These are phyloP conservation scores for Collybia sordida DNA, from an alignment of 768 basidiomycete genomes.

Conservation along the genomic window DNA sequence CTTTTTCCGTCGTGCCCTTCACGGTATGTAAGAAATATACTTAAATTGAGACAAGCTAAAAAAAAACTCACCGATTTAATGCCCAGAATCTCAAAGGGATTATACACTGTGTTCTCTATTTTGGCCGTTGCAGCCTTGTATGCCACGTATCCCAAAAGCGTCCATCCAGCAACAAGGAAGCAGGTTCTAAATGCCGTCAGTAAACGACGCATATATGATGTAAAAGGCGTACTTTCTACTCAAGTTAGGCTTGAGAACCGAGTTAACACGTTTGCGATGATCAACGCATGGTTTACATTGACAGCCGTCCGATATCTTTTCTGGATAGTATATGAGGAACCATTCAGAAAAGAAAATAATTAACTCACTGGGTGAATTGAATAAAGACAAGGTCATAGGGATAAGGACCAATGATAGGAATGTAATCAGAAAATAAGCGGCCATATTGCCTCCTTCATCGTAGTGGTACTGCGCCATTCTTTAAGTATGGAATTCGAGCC, in stretches of 20 bases:
- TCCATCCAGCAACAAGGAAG: slow-evolving; percentile 73
- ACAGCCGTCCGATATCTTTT: slow-evolving; percentile 47
- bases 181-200: slow-evolving; percentile 44
- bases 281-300: slow-evolving; percentile 61
- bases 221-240: slow-evolving; percentile 46
- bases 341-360: background rate
- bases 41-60: background rate
- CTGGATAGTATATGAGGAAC: slow-evolving; percentile 19
- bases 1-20: slow-evolving; percentile 75
- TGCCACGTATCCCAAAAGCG: slow-evolving; percentile 61
- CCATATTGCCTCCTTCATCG: slow-evolving; percentile 85
- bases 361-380: slow-evolving; percentile 46
- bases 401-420: slow-evolving; percentile 83
- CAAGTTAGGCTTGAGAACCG: slow-evolving; percentile 46
- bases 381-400: slow-evolving; percentile 65
- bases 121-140: slow-evolving; percentile 61
- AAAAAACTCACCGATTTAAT: slow-evolving; percentile 56
- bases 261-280: slow-evolving; percentile 49
- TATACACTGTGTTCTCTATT: slow-evolving; percentile 72
- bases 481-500: slow-evolving; percentile 5
- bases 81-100: slow-evolving; percentile 94
- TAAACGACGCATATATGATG: background rate
- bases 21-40: slow-evolving; percentile 1
- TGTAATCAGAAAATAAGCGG: slow-evolving; percentile 88
- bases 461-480: slow-evolving; percentile 79